These are phyloP conservation scores for Galerina sulciceps DNA, from an alignment of 768 basidiomycete species.

Conservation along the genomic window DNA sequence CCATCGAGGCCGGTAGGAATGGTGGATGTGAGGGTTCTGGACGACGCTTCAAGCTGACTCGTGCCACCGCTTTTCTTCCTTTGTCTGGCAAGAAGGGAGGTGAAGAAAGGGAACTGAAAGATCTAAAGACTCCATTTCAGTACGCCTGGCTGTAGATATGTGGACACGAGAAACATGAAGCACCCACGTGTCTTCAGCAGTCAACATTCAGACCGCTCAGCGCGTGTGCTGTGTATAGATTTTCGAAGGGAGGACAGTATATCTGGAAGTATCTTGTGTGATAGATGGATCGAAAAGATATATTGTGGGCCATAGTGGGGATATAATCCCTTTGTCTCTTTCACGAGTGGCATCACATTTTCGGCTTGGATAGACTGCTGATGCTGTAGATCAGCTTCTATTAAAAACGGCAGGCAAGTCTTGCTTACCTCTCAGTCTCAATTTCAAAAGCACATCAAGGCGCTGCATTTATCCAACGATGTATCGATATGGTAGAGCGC, in stretches of 20 bases:
- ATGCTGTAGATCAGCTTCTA: neutral
- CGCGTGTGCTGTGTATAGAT: neutral
- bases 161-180: conserved; percentile 37
- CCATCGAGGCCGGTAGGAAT: conserved; percentile 32
- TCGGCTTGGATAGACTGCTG: neutral
- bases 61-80: neutral
- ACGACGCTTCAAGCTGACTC: conserved; percentile 4
- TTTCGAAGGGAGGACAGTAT: neutral
- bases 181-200: conserved; percentile 35
- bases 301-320: neutral
- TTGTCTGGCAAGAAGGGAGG: conserved; percentile 8
- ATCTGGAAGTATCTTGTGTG: neutral
- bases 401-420: conserved; percentile 3
- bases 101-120: conserved; percentile 18
- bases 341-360: conserved; percentile 1
- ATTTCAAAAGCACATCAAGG: neutral
- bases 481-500: too few species aligned
- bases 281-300: neutral
- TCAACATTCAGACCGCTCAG: neutral
- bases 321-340: neutral
- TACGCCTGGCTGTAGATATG: conserved; percentile 17
- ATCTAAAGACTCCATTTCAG: conserved; percentile 17
- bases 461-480: too few species aligned
- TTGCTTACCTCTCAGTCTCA: neutral
- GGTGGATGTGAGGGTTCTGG: neutral